These are phyloP conservation scores for Aspergillus cejpii DNA, from an alignment of 2,329 filamentous ascomycete species.

Conservation along the genomic window DNA sequence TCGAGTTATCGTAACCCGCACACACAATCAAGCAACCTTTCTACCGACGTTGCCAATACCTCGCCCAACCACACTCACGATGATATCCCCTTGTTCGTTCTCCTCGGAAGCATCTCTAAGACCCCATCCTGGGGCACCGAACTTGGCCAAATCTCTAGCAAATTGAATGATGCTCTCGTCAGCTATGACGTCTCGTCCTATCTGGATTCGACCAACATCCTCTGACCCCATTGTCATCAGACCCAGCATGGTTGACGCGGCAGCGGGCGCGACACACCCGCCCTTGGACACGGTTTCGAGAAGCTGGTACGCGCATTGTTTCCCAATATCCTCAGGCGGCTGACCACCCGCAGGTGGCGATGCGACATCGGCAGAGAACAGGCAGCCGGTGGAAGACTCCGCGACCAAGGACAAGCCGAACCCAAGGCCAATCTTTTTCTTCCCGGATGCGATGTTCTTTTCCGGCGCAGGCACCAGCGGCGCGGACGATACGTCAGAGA, in stretches of 20 bases:
- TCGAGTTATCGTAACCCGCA: slow-evolving; percentile 2
- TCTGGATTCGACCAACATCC: slow-evolving; percentile 78
- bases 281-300: slow-evolving; percentile 75
- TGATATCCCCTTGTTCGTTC: slow-evolving; percentile 60
- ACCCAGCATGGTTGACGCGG: slow-evolving; percentile 67
- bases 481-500: slow-evolving; percentile 58
- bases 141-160: slow-evolving; percentile 77
- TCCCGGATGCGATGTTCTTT: slow-evolving; percentile 52
- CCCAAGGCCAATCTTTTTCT: slow-evolving; percentile 68
- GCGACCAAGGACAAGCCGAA: slow-evolving; percentile 89
- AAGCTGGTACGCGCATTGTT: slow-evolving; percentile 79
- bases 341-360: slow-evolving; percentile 70
- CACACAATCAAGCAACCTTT: slow-evolving; percentile 61
- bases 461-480: slow-evolving; percentile 62
- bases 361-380: slow-evolving; percentile 80
- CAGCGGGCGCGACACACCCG: slow-evolving; percentile 69
- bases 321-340: slow-evolving; percentile 84
- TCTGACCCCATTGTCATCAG: slow-evolving; percentile 98
- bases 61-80: slow-evolving; percentile 84
- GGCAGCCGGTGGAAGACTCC: slow-evolving; percentile 76
- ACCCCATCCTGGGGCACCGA: slow-evolving; percentile 87
- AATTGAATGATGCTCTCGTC: slow-evolving; percentile 73
- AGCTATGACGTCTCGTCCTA: slow-evolving; percentile 75
- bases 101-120: slow-evolving; percentile 66
- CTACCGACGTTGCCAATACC: slow-evolving; percentile 92